These are phyloP conservation scores for Xylaria sp. DNA, from an alignment of 2,329 filamentous ascomycete genomes.

Conservation along the genomic window DNA sequence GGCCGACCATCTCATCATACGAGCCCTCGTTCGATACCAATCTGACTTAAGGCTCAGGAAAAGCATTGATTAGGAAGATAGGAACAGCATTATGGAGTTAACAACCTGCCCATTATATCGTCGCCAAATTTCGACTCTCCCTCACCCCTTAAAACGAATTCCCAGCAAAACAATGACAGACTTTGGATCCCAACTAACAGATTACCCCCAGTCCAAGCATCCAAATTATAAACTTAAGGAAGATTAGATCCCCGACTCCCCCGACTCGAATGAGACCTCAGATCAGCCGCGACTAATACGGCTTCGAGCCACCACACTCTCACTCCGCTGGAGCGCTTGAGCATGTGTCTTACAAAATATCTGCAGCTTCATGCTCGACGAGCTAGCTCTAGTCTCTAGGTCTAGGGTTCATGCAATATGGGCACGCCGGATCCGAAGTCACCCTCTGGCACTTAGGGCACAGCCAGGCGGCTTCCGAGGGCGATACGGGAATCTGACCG, in stretches of 20 bases:
- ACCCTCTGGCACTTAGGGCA: neutral
- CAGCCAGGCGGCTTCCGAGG: neutral
- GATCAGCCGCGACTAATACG: neutral
- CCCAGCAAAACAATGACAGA: neutral
- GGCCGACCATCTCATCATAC: neutral
- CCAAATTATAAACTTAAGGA: neutral
- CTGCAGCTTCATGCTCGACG: neutral
- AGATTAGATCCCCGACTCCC: neutral
- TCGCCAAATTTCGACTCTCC: neutral
- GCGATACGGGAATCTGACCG: neutral
- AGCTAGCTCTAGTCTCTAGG: neutral
- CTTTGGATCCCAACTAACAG: neutral
- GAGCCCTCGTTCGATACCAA: neutral
- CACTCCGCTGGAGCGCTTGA: too few species aligned
- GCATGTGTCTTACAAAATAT: neutral
- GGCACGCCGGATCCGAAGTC: neutral
- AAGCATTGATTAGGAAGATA: neutral
- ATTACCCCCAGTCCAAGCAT: neutral
- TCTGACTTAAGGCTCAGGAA: constrained; percentile 9
- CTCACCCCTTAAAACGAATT: neutral
- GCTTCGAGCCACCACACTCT: neutral
- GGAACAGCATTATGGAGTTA: neutral
- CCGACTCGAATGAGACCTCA: neutral
- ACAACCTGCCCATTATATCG: neutral
- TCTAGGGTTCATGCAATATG: neutral